A percentile compares a stretch with the other conserved stretches of the same genome.
Conservation (phyloP, 2,329 filamentous ascomycete species). For the Penicillium sp. region DNA sequence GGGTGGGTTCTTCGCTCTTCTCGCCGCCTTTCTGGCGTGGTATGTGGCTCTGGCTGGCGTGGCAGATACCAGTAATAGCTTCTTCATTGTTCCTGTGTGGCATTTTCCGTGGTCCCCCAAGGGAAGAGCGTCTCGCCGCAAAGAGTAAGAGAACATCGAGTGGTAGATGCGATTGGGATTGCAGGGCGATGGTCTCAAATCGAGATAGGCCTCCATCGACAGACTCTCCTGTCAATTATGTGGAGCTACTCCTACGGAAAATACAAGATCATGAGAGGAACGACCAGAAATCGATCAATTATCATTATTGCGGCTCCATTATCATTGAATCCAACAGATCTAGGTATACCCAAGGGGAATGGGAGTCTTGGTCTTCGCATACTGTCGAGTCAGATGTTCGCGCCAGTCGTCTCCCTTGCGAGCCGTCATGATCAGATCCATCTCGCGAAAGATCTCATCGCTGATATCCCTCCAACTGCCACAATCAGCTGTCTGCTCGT, state of each 20-base stretch:
- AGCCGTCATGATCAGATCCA: conserved; percentile 18
- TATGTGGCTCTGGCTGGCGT: conserved; percentile 80
- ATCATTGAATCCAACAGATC: too few species aligned
- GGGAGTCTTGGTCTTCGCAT: background rate
- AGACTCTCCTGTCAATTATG: too few species aligned
- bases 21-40: conserved; percentile 76
- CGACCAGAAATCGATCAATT: too few species aligned
- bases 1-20: conserved; percentile 69
- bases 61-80: conserved; percentile 64
- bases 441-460: conserved; percentile 23
- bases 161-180: too few species aligned
- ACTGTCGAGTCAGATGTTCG: conserved; percentile 6
- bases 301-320: too few species aligned
- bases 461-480: conserved; percentile 29
- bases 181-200: too few species aligned
- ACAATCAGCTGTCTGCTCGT: conserved; percentile 8
- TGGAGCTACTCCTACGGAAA: too few species aligned
- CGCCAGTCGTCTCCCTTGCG: conserved; percentile 18
- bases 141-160: conserved; percentile 59
- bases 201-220: too few species aligned
- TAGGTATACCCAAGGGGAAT: conserved; percentile 1
- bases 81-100: conserved; percentile 82
- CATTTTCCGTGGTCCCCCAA: conserved; percentile 90
- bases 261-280: too few species aligned
- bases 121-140: conserved; percentile 43